Base-by-base conservation (phyloP, 78 protist species). In the Tieghemostelium lacteum region DNA sequence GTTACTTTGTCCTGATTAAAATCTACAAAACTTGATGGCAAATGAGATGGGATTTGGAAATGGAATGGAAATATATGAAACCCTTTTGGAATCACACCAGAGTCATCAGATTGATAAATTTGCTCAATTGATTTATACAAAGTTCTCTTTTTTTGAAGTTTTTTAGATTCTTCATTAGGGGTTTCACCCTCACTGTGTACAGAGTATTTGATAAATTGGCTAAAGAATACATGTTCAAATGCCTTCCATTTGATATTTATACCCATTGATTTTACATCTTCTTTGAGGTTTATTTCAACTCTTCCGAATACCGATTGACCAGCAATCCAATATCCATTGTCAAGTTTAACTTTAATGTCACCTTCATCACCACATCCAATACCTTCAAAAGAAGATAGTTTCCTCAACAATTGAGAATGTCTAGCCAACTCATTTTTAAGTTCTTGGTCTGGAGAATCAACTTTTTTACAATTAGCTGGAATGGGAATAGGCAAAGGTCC, bases 251-350 rank as follows among this genome's bases (percentile, higher is more conserved):
- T 54, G 7, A 72, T 24, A 34, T 29, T 34, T 4, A 72, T 20
- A n/a, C 78, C 78, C 49, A 49, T 33, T 29, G 78, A 33, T 54
- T 34, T 31, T n/a, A 54, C 40, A 54, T 72, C 66, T 33, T 34
- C 12, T 31, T 26, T 29, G 19, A 72, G 17, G 24, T 28, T 31
- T 12, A 72, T n/a, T 34, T 72, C 52, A 22, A 54, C 20, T 20
- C 33, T 34, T 33, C 78, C 78, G 29, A 52, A 33, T 20, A 72
- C 78, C 26, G 19, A 33, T 54, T 72, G 66, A 34, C 78, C 78
- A 36, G 55, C 42, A 54, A 49, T 54, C 31, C 29, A 72, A 54
- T 54, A 72, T 10, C 45, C 49, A 22, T 72, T 49, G 31, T 57
- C 22, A 26, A 72, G 34, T 26, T 72, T 54, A 54, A 72, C 34